Evolutionary conservation across 139 green algal genomes (phyloP), one percentile per base, ranked within the genome.

Genomic region (Spirogloea muscicola): DNA sequence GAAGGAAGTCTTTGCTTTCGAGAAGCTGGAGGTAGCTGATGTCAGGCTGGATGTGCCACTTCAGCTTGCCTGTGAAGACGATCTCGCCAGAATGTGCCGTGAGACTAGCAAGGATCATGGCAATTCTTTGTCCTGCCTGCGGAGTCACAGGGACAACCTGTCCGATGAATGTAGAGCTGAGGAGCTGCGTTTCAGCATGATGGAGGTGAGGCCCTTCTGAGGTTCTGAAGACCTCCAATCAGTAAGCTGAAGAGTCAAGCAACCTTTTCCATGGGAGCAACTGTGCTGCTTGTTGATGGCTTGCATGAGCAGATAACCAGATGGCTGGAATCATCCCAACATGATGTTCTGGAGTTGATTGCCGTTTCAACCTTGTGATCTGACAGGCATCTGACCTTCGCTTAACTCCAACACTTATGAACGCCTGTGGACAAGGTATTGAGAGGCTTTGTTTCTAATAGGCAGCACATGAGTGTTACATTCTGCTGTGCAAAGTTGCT

Each of bases 11-110:
- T 85, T 90, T 49, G 89, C 90, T 72, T 91, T 92, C 58, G 77
- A 91, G 72, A 91, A 92, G 81, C 91, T 90, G 84, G 86, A 95
- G 87, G 89, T 87, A 7, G 74, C 49, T 7, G 90, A 95, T 61
- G 89, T 85, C 70, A 82, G 81, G n/a, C 89, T 89, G 39, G 87
- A 95, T 70, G 76, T 89, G 27, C 79, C 90, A 25, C 74, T 95
- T 58, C 84, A 84, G 0, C 82, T 84, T 27, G 81, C 85, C 3
- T 96, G 91, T 86, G 48, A 68, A 13, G 31, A 3, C 2, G 67
- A 75, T 33, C n/a, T 68, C 21, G 25, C 21, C 25, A 29, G 25
- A 42, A 16, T 65, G n/a, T 75, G 67, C 67, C 38, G 9, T 59
- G 67, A 68, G 3, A 49, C 46, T 13, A 67, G 48, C 16, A 75